phyloP scores from a whole-genome alignment of 208 protist genomes.

The Trypanosoma platydactyli region DNA sequence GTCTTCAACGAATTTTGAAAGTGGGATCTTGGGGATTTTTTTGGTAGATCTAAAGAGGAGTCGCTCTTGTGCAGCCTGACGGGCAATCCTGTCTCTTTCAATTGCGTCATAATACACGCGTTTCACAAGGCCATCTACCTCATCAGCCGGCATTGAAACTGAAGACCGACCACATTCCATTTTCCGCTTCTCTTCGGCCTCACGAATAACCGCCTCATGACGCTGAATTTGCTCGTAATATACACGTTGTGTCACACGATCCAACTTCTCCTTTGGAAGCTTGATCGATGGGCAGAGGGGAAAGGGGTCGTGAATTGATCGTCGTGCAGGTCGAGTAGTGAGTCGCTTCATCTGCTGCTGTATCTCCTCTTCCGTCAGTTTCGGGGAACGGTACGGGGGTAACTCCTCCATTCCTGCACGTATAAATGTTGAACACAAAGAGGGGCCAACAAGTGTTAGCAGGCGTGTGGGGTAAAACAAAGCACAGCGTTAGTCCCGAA shows the following conservation, averaged over 20 bases:
- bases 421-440: constrained; percentile 2
- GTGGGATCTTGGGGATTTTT: constrained; percentile 29
- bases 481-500: not conserved
- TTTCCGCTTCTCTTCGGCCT: constrained; percentile 24
- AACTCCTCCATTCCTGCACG: constrained; percentile 10
- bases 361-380: constrained; percentile 52
- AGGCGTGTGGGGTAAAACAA: not conserved
- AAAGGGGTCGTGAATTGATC: constrained; percentile 53
- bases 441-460: constrained; percentile 7
- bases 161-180: constrained; percentile 22
- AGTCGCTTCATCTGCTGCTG: constrained; percentile 60
- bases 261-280: constrained; percentile 47
- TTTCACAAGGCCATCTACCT: constrained; percentile 46
- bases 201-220: constrained; percentile 31
- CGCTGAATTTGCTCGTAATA: constrained; percentile 58
- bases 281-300: constrained; percentile 55
- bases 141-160: constrained; percentile 19
- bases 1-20: constrained; percentile 65
- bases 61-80: constrained; percentile 40
- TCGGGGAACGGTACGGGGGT: no score
- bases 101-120: constrained; percentile 55
- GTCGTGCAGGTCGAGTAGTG: constrained; percentile 30
- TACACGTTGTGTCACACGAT: constrained; percentile 65
- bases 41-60: constrained; percentile 37
- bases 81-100: constrained; percentile 29